phyloP scores from a whole-genome alignment of 1,284 basidiomycete species.

The Wallemia mellicola region DNA sequence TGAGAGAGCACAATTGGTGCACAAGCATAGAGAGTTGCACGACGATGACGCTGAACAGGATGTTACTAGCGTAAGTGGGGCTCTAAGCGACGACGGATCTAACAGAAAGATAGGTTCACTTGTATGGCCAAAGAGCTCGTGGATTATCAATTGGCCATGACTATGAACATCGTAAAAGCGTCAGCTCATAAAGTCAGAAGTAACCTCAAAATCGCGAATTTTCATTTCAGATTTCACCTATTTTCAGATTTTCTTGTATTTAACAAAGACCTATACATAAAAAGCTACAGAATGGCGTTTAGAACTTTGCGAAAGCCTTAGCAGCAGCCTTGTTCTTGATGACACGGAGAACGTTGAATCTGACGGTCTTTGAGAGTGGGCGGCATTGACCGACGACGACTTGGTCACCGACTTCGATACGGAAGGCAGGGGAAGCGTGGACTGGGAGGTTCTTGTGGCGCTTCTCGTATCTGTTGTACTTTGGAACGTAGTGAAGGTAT shows the following conservation, averaged over 20 bases:
- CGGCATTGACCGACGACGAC: slow-evolving; percentile 99
- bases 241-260: not conserved
- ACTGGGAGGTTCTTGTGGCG: slow-evolving; percentile 95
- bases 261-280: not conserved
- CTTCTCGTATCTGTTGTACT: slow-evolving; percentile 97
- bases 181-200: not conserved
- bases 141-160: not conserved
- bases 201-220: not conserved
- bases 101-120: not conserved
- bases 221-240: not conserved
- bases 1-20: not conserved
- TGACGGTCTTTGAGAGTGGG: slow-evolving; percentile 94
- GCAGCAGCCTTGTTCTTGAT: slow-evolving; percentile 17
- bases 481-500: slow-evolving; percentile 63
- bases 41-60: not conserved
- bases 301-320: slow-evolving; percentile 71
- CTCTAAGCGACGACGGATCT: not conserved
- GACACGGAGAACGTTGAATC: slow-evolving; percentile 89
- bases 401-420: slow-evolving; percentile 65
- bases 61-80: not conserved
- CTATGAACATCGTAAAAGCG: not conserved
- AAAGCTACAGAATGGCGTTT: slow-evolving; percentile 15
- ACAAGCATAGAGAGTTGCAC: not conserved
- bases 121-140: not conserved
- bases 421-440: slow-evolving; percentile 95